Percentiles rank a stretch among this genome's conserved stretches.
Conservation (phyloP, 306 rosid species). For the Castanea mollissima region DNA sequence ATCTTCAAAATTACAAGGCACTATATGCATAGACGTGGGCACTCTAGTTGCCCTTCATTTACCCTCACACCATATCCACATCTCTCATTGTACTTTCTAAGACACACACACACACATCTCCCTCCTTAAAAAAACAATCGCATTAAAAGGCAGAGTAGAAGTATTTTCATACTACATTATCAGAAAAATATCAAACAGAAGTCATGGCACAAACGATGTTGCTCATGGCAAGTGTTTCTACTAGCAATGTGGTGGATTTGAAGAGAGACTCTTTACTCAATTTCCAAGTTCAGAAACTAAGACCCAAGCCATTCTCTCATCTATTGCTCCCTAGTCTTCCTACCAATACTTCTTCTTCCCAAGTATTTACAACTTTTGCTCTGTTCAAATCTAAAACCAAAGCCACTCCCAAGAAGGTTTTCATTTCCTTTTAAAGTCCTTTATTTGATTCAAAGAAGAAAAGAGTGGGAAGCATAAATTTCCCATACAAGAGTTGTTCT, state of each 20-base stretch:
- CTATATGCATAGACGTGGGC: constrained; percentile 60
- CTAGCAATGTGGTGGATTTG: constrained; percentile 45
- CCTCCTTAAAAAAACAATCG: not conserved
- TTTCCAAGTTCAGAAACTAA: constrained; percentile 50
- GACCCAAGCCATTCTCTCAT: constrained; percentile 48
- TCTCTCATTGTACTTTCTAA: constrained; percentile 22
- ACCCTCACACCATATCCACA: constrained; percentile 59
- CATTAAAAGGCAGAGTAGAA: not conserved
- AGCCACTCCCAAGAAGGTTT: constrained; percentile 76
- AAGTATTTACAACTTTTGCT: constrained; percentile 48
- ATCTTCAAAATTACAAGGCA: constrained; percentile 24
- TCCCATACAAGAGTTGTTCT: not conserved
- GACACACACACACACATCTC: constrained; percentile 20
- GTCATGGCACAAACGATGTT: constrained; percentile 90
- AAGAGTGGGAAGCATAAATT: not conserved
- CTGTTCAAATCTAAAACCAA: constrained; percentile 82
- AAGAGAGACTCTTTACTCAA: constrained; percentile 61
- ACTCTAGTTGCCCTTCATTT: constrained; percentile 51
- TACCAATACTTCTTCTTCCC: constrained; percentile 28
- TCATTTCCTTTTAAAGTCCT: not conserved
- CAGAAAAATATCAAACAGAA: not conserved
- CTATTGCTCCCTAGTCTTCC: constrained; percentile 45
- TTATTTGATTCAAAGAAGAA: not conserved
- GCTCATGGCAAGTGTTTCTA: constrained; percentile 65
- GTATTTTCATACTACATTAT: not conserved